Evolutionary conservation across 495 filamentous ascomycete genomes (phyloP).

Genomic region (Aspergillus taichungensis): DNA sequence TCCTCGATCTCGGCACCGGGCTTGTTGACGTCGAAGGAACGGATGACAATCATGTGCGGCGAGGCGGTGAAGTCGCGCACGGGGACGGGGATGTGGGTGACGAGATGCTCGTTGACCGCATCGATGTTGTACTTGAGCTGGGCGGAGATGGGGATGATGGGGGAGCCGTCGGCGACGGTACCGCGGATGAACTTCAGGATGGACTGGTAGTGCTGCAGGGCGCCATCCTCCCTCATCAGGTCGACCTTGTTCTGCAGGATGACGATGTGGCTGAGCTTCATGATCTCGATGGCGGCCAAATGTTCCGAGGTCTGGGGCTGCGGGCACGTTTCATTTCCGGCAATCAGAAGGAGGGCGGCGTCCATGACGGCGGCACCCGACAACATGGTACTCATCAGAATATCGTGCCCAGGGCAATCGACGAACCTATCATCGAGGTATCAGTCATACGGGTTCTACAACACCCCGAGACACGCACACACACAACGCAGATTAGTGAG

Average conservation of each 20-base stretch:
- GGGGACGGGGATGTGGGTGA: constrained; percentile 87
- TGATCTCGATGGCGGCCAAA: constrained; percentile 96
- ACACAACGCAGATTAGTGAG: no score
- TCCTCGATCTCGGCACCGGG: constrained; percentile 99
- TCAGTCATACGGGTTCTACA: not conserved
- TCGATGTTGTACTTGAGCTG: constrained; percentile 99
- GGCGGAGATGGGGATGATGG: constrained; percentile 95
- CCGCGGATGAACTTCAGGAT: constrained; percentile 97
- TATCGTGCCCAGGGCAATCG: constrained; percentile 98
- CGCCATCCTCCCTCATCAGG: constrained; percentile 88
- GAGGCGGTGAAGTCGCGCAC: constrained; percentile 78
- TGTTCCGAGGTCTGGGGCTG: constrained; percentile 99
- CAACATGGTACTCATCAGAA: constrained; percentile 99
- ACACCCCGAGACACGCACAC: not conserved
- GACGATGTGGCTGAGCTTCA: constrained; percentile 97
- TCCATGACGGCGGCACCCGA: constrained; percentile 99
- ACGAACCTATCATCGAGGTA: constrained; percentile 51
- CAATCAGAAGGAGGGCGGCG: constrained; percentile 89
- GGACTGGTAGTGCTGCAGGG: constrained; percentile 84
- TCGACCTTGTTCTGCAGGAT: constrained; percentile 99
- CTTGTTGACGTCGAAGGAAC: constrained; percentile 99
- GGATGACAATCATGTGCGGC: constrained; percentile 97
- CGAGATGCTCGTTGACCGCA: constrained; percentile 88
- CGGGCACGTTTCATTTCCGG: constrained; percentile 96
- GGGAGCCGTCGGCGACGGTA: constrained; percentile 90